phyloP scores from a whole-genome alignment of 1,139 yeast species.

The Candida albicans region DNA sequence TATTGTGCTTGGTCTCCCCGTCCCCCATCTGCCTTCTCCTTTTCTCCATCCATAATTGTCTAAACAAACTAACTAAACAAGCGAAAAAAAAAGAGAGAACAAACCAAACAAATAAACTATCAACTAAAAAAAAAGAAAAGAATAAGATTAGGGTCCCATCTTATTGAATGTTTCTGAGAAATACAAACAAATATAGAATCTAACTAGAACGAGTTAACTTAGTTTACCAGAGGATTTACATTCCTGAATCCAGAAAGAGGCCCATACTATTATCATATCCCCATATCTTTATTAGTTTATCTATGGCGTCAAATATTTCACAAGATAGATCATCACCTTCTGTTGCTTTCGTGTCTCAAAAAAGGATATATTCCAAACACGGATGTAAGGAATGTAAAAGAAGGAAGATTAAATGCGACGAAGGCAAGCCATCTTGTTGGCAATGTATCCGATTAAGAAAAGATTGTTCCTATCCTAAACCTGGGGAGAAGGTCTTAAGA shows the following conservation, averaged over 20 bases:
- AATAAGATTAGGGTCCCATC: neutral
- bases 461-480: slow-evolving; percentile 33
- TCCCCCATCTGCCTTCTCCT: no score
- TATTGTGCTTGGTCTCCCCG: no score
- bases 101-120: neutral
- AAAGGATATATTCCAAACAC: slow-evolving; percentile 31
- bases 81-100: neutral
- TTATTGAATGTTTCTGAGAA: no score
- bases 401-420: slow-evolving; percentile 55
- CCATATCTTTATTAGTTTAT: no score
- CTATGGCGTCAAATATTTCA: no score
- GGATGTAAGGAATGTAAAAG: slow-evolving; percentile 46
- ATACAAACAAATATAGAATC: no score
- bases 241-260: no score
- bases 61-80: neutral
- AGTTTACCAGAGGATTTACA: no score
- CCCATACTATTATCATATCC: no score
- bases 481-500: slow-evolving; percentile 34
- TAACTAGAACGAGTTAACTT: no score
- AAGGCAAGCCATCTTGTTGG: slow-evolving; percentile 57
- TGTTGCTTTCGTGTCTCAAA: slow-evolving; percentile 2
- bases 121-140: neutral
- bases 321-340: no score
- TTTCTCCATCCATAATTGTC: neutral
- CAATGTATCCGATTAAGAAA: slow-evolving; percentile 38